Evolutionary conservation across 2,329 filamentous ascomycete genomes (phyloP).

Genomic region (Paraconiothyrium sp.): DNA sequence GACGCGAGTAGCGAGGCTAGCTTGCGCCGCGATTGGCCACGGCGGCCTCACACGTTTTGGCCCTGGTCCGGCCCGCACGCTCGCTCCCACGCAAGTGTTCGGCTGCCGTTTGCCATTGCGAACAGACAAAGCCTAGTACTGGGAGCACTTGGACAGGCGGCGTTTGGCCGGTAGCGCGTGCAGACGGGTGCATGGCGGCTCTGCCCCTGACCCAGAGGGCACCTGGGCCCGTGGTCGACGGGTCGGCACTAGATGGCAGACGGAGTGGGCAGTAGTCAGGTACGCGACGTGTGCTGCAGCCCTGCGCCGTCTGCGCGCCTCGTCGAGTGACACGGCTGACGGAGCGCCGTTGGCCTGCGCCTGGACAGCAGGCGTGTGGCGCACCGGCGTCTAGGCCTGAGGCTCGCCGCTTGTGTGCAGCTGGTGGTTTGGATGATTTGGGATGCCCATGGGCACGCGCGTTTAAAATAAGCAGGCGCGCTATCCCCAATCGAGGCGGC

Average conservation of each 20-base stretch:
- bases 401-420: slow-evolving; percentile 12
- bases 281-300: not conserved
- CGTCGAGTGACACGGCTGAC: slow-evolving; percentile 1
- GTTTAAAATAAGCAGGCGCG: slow-evolving; percentile 40
- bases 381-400: slow-evolving; percentile 20
- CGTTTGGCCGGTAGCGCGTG: not conserved
- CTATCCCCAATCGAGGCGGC: slow-evolving; percentile 35
- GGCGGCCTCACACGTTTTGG: not conserved
- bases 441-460: slow-evolving; percentile 32
- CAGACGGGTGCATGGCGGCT: not conserved
- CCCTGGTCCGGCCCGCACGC: not conserved
- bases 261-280: not conserved
- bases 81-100: not conserved
- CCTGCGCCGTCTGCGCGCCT: not conserved
- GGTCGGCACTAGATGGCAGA: not conserved
- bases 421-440: slow-evolving; percentile 30
- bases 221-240: not conserved
- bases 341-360: slow-evolving; percentile 4
- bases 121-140: not conserved
- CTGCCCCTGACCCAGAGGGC: not conserved
- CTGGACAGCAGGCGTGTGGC: not conserved
- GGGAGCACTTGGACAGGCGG: too few relatives aligned
- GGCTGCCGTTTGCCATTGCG: not conserved
- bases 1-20: slow-evolving; percentile 18
- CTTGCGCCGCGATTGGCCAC: not conserved